Evolutionary conservation across 2,329 filamentous ascomycete species (phyloP).

Genomic region (Didymellaceae sp.): DNA sequence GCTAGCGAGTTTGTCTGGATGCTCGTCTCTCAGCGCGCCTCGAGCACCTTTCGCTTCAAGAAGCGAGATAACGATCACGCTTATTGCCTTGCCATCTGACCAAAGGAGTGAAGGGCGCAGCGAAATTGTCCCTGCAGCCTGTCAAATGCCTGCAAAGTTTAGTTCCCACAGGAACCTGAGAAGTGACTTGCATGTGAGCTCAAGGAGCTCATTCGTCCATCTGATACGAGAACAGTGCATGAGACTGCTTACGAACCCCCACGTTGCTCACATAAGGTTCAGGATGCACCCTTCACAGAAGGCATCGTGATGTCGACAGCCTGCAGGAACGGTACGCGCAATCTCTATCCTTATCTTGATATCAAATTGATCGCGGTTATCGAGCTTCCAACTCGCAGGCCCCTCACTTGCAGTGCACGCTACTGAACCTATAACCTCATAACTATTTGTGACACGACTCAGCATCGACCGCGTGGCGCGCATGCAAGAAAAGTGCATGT

Average conservation of each 20-base stretch:
- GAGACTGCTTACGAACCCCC: conserved; percentile 30
- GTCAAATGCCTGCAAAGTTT: conserved; percentile 19
- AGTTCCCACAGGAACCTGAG: conserved; percentile 16
- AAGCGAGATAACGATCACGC: conserved; percentile 39
- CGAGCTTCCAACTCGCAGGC: conserved; percentile 12
- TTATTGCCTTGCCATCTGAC: conserved; percentile 24
- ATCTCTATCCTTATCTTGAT: conserved; percentile 20
- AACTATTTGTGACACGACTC: conserved; percentile 6
- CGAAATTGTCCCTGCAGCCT: conserved; percentile 14
- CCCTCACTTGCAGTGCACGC: conserved; percentile 6
- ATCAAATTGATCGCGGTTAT: conserved; percentile 18
- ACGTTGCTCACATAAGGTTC: conserved; percentile 36
- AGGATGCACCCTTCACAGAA: conserved; percentile 15
- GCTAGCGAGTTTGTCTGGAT: conserved; percentile 23
- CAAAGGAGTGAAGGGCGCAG: conserved; percentile 15
- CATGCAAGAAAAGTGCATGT: conserved; percentile 20
- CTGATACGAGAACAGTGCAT: conserved; percentile 12
- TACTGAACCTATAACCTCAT: not conserved
- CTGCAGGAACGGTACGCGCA: conserved; percentile 36
- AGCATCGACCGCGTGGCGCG: conserved; percentile 15
- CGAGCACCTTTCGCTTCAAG: conserved; percentile 9
- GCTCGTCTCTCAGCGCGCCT: conserved; percentile 15
- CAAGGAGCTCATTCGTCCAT: conserved; percentile 16
- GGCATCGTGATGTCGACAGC: conserved; percentile 27
- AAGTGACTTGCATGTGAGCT: conserved; percentile 12